Evolutionary conservation across 2,329 filamentous ascomycete species (phyloP).

Genomic region (Cladosporium phlei): DNA sequence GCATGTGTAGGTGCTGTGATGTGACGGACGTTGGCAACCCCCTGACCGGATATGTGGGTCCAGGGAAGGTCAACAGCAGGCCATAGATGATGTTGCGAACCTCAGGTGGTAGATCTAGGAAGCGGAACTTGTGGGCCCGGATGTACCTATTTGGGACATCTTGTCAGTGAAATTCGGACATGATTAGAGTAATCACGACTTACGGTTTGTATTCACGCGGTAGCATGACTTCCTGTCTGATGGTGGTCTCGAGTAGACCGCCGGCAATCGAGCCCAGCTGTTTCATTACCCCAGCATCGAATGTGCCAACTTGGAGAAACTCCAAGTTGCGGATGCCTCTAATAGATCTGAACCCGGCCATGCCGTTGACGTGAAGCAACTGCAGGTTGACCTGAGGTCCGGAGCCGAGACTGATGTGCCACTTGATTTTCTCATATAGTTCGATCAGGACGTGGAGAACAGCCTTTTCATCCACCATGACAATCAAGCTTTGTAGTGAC

Average conservation of each 20-base stretch:
- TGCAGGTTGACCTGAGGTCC: constrained; percentile 19
- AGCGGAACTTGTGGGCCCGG: neutral
- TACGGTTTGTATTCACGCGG: too few species aligned
- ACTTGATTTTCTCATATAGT: neutral
- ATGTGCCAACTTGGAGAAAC: neutral
- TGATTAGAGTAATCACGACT: too few species aligned
- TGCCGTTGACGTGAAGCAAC: constrained; percentile 17
- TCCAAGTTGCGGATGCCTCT: constrained; percentile 6
- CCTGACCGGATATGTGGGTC: neutral
- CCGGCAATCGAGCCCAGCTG: neutral
- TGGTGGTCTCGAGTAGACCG: neutral
- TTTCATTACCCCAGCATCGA: neutral
- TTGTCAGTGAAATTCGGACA: too few species aligned
- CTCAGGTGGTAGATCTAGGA: constrained; percentile 29
- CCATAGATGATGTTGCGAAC: constrained; percentile 33
- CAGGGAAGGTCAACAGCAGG: neutral
- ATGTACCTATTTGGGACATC: too few species aligned
- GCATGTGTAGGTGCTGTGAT: neutral
- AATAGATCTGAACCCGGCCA: constrained; percentile 20
- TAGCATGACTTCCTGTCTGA: neutral
- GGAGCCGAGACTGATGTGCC: neutral
- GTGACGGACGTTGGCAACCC: neutral
- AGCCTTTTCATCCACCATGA: neutral
- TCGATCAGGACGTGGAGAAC: neutral
- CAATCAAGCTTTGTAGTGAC: neutral